Percentiles rank a stretch among this genome's conserved stretches.
These are phyloP conservation scores for Fraxinus angustifolia DNA, from an alignment of 305 asterid species.

Conservation along the genomic window DNA sequence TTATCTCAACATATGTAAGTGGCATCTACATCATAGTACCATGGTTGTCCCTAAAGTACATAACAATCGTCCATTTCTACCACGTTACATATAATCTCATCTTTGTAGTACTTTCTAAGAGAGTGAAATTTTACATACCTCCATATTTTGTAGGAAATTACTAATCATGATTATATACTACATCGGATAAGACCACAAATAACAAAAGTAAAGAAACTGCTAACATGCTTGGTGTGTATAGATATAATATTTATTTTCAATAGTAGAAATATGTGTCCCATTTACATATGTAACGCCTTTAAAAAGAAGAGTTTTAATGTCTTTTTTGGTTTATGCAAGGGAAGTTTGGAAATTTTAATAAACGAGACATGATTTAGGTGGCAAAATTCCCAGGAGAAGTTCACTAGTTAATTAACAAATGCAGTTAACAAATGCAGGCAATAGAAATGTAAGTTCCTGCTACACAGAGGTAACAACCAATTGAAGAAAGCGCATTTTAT, in stretches of 20 bases:
- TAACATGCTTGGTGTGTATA: constrained; percentile 6
- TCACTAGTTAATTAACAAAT: constrained; percentile 1
- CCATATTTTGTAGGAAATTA: neutral
- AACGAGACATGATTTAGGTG: neutral
- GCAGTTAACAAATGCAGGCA: neutral
- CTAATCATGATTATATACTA: neutral
- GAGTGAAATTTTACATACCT: neutral
- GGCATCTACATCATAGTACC: neutral
- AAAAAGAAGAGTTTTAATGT: neutral
- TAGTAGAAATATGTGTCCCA: neutral
- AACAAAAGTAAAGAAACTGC: constrained; percentile 13
- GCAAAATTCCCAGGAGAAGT: neutral
- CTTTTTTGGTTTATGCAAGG: neutral
- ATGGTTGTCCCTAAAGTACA: neutral
- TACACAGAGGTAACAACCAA: constrained; percentile 1
- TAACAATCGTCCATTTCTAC: neutral
- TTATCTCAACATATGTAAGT: neutral
- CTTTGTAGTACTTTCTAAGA: neutral
- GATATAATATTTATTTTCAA: neutral
- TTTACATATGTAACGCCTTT: neutral
- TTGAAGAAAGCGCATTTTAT: neutral
- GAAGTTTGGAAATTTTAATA: constrained; percentile 11
- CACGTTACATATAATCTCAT: neutral
- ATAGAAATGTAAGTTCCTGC: neutral
- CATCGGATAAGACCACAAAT: constrained; percentile 16